Evolutionary conservation across 768 basidiomycete genomes (phyloP), one percentile per base, ranked within the genome.

Genomic region (Kwoniella newhampshirensis): DNA sequence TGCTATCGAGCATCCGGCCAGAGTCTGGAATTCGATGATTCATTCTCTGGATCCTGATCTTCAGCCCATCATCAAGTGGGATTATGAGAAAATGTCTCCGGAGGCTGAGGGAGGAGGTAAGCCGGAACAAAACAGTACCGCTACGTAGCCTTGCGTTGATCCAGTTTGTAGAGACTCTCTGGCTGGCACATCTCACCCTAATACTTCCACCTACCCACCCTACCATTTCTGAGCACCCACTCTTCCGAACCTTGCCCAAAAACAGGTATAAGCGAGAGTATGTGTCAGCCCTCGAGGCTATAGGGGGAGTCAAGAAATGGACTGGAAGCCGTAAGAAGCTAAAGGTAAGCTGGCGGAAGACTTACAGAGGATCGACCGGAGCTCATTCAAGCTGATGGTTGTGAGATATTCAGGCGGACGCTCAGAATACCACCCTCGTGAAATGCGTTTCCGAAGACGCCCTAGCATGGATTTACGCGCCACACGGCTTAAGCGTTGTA

Each of bases 1-100:
- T 20, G 66, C 66, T 5, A 42, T 64, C 13, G 65, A 67, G 45
- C 67, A 72, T 50, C 70, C 70, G 3, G 65, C 63, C 1, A 57
- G 70, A 28, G 59, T 69, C 4, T 72, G 70, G 70, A 72, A 69
- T 27, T 39, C 42, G 20, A 52, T 69, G 40, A 40, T 69, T 4
- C 70, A 68, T 32, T 57, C 60, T 12, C 43, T 72, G 0, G 18
- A 44, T 3, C 3, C 57, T 15, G 49, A 59, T 15, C 17, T 69
- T 9, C 67, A 67, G 32, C 70, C 70, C 5, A 52, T 59, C 4
- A 47, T 69, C 21, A 59, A 63, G 37, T 72, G 70, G 70, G 59
- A 60, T 25, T 71, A 64, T 28, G 61, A 66, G 45, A 62, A 50
- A 35, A 12, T 60, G 39, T 15, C 30, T 6, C 18, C 25, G 12